Evolutionary conservation across 805 yeast species (phyloP).

Genomic region (Kluyveromyces wickerhamii): DNA sequence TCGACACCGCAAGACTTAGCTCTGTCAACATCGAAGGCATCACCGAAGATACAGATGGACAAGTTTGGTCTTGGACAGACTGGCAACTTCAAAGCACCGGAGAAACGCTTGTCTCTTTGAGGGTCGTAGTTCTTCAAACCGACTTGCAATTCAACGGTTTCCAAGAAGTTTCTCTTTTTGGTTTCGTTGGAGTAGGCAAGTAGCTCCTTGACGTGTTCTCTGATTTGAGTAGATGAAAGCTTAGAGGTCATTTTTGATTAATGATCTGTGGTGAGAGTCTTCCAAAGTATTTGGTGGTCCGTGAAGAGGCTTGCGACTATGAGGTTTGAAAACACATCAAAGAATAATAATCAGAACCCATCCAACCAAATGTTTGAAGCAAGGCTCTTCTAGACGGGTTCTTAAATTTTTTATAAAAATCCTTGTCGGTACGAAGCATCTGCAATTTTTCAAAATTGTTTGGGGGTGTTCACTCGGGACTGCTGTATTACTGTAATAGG

Average conservation of each 20-base stretch:
- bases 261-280: slow-evolving; percentile 38
- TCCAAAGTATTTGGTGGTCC: slow-evolving; percentile 64
- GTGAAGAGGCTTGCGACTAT: slow-evolving; percentile 40
- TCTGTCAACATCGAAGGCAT: slow-evolving; percentile 99
- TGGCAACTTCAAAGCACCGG: slow-evolving; percentile 98
- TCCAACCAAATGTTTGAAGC: no score
- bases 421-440: no score
- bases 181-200: slow-evolving; percentile 84
- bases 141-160: slow-evolving; percentile 99
- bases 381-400: no score
- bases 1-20: slow-evolving; percentile 99
- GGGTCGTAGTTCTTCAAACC: slow-evolving; percentile 99
- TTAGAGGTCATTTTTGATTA: slow-evolving; percentile 65
- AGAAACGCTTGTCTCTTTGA: slow-evolving; percentile 99
- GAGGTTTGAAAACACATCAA: no score
- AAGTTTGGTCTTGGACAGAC: slow-evolving; percentile 99
- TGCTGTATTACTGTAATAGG: no score
- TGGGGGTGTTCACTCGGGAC: no score
- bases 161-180: slow-evolving; percentile 99
- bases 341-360: background rate
- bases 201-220: slow-evolving; percentile 92
- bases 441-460: no score
- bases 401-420: no score
- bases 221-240: slow-evolving; percentile 85
- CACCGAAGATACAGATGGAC: slow-evolving; percentile 99